Base-by-base conservation (phyloP, 768 basidiomycete species). In the Terana coerulea region DNA sequence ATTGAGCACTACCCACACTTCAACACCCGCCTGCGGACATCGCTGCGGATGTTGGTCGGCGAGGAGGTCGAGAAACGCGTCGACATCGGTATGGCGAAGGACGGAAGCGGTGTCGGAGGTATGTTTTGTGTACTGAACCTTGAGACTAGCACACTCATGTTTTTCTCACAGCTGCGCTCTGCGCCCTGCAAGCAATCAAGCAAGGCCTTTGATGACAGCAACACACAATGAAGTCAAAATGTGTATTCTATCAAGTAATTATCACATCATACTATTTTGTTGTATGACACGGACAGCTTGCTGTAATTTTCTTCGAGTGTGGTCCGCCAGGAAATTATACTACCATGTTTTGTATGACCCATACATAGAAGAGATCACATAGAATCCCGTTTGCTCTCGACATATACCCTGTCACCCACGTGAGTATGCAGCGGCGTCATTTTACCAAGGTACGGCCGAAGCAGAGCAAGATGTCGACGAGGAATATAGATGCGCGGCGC, bases 91-190 rank as follows among this genome's bases (percentile, higher is more conserved):
- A 66, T 98, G 65, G 97, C 97, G 3, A 98, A 97, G 68, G 97
- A 99, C 60, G 97, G 97, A 11, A 95, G 91, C 62, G 97, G 95
- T 31, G 93, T 94, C 35, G 97, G 97, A 64, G 95, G 95, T 97
- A 67, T 71, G 88, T 67, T 19, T 30, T 43, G 31, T n/a, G 15
- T 15, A 11, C 1, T 28, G 4, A 28, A 7, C 24, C 29, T 21
- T 28, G 47, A 51, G 34, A 19, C 49, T 53, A 40, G 40, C 58
- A 47, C 11, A 45, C 43, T 35, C 17, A 40, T 42, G 17, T 21
- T 17, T 25, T 11, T 52, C 15, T 49, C 56, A 15, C 54, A 94
- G 93, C 93, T 65, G 93, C 93, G 35, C 74, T 97, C 34, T 88
- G 90, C 59, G 93, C 93, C 1, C 76, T 94, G 29, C 84, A 88